Conservation (phyloP, 169 alveolate species). For the Plasmodium malariae region DNA sequence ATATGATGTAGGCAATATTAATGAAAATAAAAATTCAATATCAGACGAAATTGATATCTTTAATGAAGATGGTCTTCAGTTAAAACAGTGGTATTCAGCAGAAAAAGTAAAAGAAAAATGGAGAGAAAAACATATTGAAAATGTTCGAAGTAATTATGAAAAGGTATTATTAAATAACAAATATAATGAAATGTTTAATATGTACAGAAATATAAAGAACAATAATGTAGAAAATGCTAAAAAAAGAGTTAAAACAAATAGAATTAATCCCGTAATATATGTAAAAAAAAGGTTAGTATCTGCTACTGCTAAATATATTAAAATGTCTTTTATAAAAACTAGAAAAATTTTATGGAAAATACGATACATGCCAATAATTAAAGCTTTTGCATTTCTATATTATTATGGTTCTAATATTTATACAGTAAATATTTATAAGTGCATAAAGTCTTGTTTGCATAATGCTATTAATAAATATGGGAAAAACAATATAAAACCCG, state of each 20-base stretch:
- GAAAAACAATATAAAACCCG: slow-evolving; percentile 62
- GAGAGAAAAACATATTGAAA: slow-evolving; percentile 68
- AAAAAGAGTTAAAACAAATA: slow-evolving; percentile 73
- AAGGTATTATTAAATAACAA: slow-evolving; percentile 65
- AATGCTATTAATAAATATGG: slow-evolving; percentile 75
- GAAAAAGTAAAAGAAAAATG: slow-evolving; percentile 46
- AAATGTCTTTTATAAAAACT: slow-evolving; percentile 67
- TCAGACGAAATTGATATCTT: slow-evolving; percentile 30
- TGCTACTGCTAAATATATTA: slow-evolving; percentile 65
- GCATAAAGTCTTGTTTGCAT: slow-evolving; percentile 58
- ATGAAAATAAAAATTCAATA: neutral
- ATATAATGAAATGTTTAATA: slow-evolving; percentile 65
- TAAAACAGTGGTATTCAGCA: slow-evolving; percentile 71
- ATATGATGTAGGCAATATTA: neutral
- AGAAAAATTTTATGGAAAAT: slow-evolving; percentile 75
- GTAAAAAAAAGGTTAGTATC: slow-evolving; percentile 70
- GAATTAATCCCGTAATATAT: slow-evolving; percentile 70
- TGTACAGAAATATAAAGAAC: slow-evolving; percentile 64
- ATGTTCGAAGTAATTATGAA: slow-evolving; percentile 52
- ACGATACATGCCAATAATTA: slow-evolving; percentile 65
- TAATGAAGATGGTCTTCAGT: slow-evolving; percentile 45
- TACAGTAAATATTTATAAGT: slow-evolving; percentile 70
- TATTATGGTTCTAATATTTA: slow-evolving; percentile 72
- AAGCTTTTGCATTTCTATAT: slow-evolving; percentile 67
- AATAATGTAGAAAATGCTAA: slow-evolving; percentile 57